Conservation (phyloP, 2,329 filamentous ascomycete genomes). For the Periconia macrospinosa region DNA sequence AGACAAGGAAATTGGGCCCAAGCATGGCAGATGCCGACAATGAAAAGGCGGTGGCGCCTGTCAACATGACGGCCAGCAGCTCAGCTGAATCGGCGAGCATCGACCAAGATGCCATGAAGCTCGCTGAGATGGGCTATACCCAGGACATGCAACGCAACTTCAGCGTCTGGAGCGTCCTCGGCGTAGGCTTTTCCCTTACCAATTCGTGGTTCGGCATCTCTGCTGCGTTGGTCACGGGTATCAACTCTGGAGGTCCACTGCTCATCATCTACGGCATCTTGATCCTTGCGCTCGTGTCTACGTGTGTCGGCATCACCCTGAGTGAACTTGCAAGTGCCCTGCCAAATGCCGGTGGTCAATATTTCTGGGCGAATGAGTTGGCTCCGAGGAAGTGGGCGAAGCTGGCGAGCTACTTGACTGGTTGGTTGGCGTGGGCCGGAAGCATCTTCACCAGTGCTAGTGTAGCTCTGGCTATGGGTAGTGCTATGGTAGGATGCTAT, state of each 20-base stretch:
- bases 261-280: constrained; percentile 55
- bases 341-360: constrained; percentile 56
- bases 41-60: constrained; percentile 16
- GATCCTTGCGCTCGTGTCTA: constrained; percentile 49
- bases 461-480: constrained; percentile 53
- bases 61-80: constrained; percentile 13
- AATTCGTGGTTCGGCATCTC: constrained; percentile 58
- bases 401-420: constrained; percentile 52
- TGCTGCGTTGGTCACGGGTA: constrained; percentile 52
- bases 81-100: constrained; percentile 13
- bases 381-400: constrained; percentile 50
- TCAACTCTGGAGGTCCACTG: constrained; percentile 54
- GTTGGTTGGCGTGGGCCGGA: constrained; percentile 58
- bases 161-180: constrained; percentile 52
- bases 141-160: constrained; percentile 54
- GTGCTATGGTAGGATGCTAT: constrained; percentile 55
- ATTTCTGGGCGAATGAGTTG: constrained; percentile 55
- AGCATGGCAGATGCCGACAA: constrained; percentile 6
- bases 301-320: constrained; percentile 50
- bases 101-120: constrained; percentile 47
- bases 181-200: constrained; percentile 55
- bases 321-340: constrained; percentile 53
- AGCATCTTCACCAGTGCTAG: constrained; percentile 58
- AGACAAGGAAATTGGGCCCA: background rate
- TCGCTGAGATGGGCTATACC: constrained; percentile 53